Base-by-base conservation (phyloP, 2,329 filamentous ascomycete species). In the Diaporthe destruens region DNA sequence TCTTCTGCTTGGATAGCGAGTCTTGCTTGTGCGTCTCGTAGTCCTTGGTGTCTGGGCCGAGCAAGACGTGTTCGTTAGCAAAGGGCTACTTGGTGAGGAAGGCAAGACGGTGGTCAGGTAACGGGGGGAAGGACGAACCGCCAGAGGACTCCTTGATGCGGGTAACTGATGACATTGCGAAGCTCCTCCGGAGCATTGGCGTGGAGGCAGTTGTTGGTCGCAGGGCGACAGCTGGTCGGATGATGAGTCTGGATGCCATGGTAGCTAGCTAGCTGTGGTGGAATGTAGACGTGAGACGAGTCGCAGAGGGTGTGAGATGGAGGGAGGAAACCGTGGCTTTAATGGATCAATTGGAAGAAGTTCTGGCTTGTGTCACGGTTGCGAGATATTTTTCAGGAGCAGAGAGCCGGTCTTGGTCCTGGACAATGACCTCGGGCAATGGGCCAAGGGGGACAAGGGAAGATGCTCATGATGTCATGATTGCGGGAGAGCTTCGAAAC, bases 1-100 rank as follows among this genome's bases (percentile, higher is more conserved):
- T 82, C 81, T 92, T 90, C 74, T 94, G 88, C 85, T 95, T 95
- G 75, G 86, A 73, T 55, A 92, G 82, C 32, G 86, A 85, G 78
- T 91, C 89, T 71, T 87, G 81, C 83, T 92, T 91, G 83, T 91
- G 89, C 79, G 84, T 87, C 74, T 91, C 87, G 77, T 84, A 82
- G 75, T 86, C 82, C 18, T 82, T 76, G 55, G 83, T 44, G 71
- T 77, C 74, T 69, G 77, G 8, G 68, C 59, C 29, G 12, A 23
- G 53, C 29, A 11, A 23, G 9, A 42, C n/a, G 39, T 34, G 42
- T 61, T 16, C 6, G 54, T 56, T 36, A 67, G 61, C 23, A n/a
- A 39, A 39, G 18, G 49, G 23, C 25, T 20, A 20, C n/a, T 42
- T 42, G 3, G 3, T n/a, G 20, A 20, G 29, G 18, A 23, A 25